phyloP scores from a whole-genome alignment of 352 stramenopile genomes.

The Globisporangium orthogonon region DNA sequence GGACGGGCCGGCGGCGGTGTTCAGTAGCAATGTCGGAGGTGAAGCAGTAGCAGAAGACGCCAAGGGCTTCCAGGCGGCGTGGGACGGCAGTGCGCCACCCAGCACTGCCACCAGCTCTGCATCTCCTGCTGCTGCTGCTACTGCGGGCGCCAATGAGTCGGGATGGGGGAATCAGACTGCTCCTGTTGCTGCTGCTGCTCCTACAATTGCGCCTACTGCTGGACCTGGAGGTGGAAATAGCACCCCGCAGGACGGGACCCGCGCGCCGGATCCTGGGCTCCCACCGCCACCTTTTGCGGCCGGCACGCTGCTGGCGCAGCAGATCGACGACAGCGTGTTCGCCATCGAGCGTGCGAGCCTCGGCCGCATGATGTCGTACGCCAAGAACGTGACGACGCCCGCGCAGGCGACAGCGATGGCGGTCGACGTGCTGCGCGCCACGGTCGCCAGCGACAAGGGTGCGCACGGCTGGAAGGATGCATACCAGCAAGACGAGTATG shows the following conservation, averaged over 20 bases:
- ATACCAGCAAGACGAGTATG: constrained; percentile 71
- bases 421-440: constrained; percentile 57
- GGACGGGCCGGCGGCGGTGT: constrained; percentile 23
- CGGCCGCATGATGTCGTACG: constrained; percentile 41
- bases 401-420: constrained; percentile 63
- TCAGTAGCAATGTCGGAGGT: not conserved
- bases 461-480: constrained; percentile 64
- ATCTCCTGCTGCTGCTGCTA: not conserved
- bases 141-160: not conserved
- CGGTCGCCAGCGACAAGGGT: constrained; percentile 27
- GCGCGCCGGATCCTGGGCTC: constrained; percentile 29
- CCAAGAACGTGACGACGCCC: constrained; percentile 52
- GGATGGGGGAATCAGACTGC: not conserved
- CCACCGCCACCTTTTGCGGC: constrained; percentile 52
- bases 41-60: constrained; percentile 10
- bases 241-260: not conserved
- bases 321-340: constrained; percentile 56
- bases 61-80: constrained; percentile 22
- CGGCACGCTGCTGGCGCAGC: constrained; percentile 51
- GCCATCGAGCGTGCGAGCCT: constrained; percentile 40
- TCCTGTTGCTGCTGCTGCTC: not conserved
- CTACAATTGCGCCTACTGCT: not conserved
- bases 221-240: not conserved
- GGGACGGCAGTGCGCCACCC: not conserved
- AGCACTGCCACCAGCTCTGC: no score